Evolutionary conservation across 371 early-diverging fungal species (phyloP), one percentile per base, ranked within the genome.

Genomic region (Mortierella sp.): DNA sequence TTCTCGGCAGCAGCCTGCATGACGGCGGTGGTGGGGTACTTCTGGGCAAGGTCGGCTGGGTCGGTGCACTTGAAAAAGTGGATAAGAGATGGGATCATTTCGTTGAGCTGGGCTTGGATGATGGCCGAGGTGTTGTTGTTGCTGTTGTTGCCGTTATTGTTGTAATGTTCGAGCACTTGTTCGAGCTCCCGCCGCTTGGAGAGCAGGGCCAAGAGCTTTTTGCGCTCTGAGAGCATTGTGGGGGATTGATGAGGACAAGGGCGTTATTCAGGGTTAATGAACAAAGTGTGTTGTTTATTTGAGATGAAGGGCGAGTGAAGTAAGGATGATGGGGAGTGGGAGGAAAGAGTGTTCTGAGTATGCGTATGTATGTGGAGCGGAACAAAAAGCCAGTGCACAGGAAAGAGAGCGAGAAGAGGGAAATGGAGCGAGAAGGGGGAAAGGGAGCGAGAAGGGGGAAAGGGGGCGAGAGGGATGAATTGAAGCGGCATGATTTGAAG

Each of bases 221-320:
- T 82, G 69, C 82, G 76, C 53, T 82, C 82, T 28, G 82, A 82
- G 44, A 78, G 46, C 73, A 78, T 78, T 21, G 61, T 71, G 37
- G 54, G 10, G 11, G 31, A 14, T 14, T 1, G 24, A 28, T 28
- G 55, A 0, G 64, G 10, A 37, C 21, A n/a, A 19, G 37, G 44
- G 28, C 37, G 34, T 51, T 44, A n/a, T 48, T 44, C 26, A 13
- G 5, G n/a, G 1, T 53, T 53, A 50, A 21, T 40, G 44, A 21
- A 34, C n/a, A 50, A 51, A 28, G 70, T 44, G 40, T 34, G 43
- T 9, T 13, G 69, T 43, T 26, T 69, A 0, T 16, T 54, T 26
- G 37, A n/a, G 24, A 43, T 13, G 24, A 10, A 31, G 31, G 31
- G 59, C 13, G 53, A 53, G 53, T 13, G 48, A 48, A 6, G 16